Base-by-base conservation (phyloP, 2,329 filamentous ascomycete genomes). In the Epichloe gansuensis region DNA sequence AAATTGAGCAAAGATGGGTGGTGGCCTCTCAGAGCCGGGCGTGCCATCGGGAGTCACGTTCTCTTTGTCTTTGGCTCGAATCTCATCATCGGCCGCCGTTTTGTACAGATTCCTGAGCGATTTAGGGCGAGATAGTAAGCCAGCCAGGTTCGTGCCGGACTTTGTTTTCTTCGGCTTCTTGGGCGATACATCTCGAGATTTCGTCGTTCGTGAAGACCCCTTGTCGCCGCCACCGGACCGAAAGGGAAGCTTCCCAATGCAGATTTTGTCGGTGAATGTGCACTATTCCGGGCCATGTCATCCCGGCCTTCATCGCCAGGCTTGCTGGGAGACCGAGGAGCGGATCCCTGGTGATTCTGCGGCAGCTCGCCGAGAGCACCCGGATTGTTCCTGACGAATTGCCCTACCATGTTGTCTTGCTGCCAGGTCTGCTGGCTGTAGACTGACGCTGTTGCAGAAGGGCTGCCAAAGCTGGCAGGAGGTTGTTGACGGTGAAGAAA, bases 1-100 rank as follows among this genome's bases (percentile, higher is more conserved):
- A 64, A 91, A 93, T 61, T 93, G 85, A 13, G 86, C 81, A 75
- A 88, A 95, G 52, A 91, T 90, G 25, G 91, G 89, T 2, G 86
- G 82, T 17, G 78, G 74, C 9, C 69, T 58, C 4, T 55, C 53
- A 39, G 54, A 44, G 52, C 57, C 57, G 38, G 51, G 54, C 5
- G 55, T 57, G 28, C 63, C 63, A 23, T 62, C 60, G 1, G 87
- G 88, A 35, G 79, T 83, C 51, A 76, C 78, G 65, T 95, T 95
- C 68, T 95, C 90, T 69, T 95, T 95, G 66, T 91, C 84, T 61
- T 80, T 84, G 42, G 70, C 67, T 41, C 72, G 73, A 25, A 72
- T 67, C 51, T 75, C 72, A 6, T 81, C 77, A 12, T 80, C 77
- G 37, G 69, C 70, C 51, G 76, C 72, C 46, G 73, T 62, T 54